Base-by-base conservation (phyloP, 129 eudicot genomes). In the Escallonia herrerae region DNA sequence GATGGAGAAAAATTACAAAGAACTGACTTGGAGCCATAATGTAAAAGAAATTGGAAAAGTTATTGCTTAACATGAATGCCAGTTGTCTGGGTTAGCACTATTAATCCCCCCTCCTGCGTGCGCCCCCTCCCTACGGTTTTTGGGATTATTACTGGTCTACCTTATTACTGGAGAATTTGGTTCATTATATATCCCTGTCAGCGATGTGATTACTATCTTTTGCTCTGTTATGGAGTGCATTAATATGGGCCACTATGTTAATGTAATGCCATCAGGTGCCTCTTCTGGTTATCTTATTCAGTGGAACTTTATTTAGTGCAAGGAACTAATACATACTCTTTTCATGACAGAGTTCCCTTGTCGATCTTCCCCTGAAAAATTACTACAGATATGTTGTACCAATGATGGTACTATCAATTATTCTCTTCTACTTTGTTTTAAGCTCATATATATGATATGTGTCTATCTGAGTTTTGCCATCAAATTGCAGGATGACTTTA, bases 331-430 rank as follows among this genome's bases (percentile, higher is more conserved):
- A 13, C 56, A 22, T 51, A 72, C 3, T 4, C 33, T 62, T 69
- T 84, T 68, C 59, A 40, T 72, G 70, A 76, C 98, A 93, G 98
- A 88, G 98, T 81, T 85, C 96, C 57, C 87, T 93, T 68, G 96
- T 77, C 58, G 98, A 93, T 81, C 95, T 93, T 68, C 98, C 98
- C 56, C 70, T 93, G 78, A 93, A 93, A 86, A 93, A 83, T 72
- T 93, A 83, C 82, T 93, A 93, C 86, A 82, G 98, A 85, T 93
- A 88, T 70, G 96, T 93, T 39, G 82, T 82, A 60, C 98, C 98
- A 44, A 74, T 95, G 74, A 56, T 73, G 95, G 98, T 93, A 91
- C 38, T 44, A 53, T 39, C 15, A 47, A 44, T 5, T 22, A 55
- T 60, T 60, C 58, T 44, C 9, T 59, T 58, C 71, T 53, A 41